Base-by-base conservation (phyloP, 1,139 yeast genomes). In the Zygosaccharomyces sapae region DNA sequence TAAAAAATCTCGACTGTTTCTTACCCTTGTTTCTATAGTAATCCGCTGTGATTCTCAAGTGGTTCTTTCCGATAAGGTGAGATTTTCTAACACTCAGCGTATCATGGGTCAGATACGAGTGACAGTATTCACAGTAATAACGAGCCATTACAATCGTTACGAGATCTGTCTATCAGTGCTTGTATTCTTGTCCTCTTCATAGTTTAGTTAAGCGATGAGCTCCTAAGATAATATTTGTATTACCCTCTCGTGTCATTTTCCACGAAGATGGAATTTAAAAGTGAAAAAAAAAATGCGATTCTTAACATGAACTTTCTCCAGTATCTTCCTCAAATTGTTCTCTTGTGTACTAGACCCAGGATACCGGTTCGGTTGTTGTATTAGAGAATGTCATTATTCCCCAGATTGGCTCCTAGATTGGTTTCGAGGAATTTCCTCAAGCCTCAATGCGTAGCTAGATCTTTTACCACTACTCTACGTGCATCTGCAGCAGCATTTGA, bases 51-150 rank as follows among this genome's bases (percentile, higher is more conserved):
- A 79, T 75, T 55, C 79, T 76, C 43, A 86, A 73, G 65, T 89
- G 97, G 63, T 86, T 83, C 59, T 80, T 79, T 10, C 97, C 97
- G 43, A 77, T 71, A 43, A 86, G 69, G 67, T 89, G 97, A 37
- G 90, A 83, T 60, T 85, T 83, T 38, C 96, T 71, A 45, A 89
- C 97, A 69, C 95, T 85, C 63, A 81, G 73, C 27, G 95, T 85
- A 67, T 88, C 96, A 63, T 89, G 97, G 1, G 96, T 89, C 50
- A 89, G 72, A 59, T 85, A 84, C 20, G 89, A 80, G 67, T 82
- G 83, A 65, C 97, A 89, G 63, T 88, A 89, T 59, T 86, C 95
- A 68, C 97, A 89, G 68, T 83, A 86, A 65, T 83, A 85, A 24
- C 72, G 58, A 4, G 66, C 71, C 74, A 70, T 70, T 12, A 12